Conservation (phyloP, 306 rosid genomes). For the Hippophae gyantsensis region DNA sequence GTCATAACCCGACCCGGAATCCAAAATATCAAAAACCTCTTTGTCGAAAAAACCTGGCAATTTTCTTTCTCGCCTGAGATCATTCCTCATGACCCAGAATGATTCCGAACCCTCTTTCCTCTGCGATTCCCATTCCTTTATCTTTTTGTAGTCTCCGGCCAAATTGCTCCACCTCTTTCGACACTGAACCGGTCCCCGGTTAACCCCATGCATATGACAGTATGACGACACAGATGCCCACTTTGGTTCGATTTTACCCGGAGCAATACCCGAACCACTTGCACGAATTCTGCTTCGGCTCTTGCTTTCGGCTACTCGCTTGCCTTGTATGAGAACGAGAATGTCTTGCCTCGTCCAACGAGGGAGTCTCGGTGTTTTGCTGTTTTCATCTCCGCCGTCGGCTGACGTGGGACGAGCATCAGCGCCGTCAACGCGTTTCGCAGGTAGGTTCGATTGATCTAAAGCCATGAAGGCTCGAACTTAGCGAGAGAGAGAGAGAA, state of each 20-base stretch:
- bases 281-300: conserved; percentile 42
- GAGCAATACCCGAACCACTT: conserved; percentile 41
- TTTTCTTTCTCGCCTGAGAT: conserved; percentile 79
- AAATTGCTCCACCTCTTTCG: conserved; percentile 97
- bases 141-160: conserved; percentile 94
- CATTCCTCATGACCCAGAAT: conserved; percentile 95
- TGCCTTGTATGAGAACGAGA: conserved; percentile 80
- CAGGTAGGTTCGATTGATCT: conserved; percentile 13
- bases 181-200: conserved; percentile 96
- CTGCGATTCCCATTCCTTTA: conserved; percentile 86
- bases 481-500: neutral
- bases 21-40: conserved; percentile 85
- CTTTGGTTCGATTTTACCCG: conserved; percentile 70
- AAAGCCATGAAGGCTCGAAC: conserved; percentile 41
- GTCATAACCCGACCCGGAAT: conserved; percentile 39
- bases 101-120: conserved; percentile 72
- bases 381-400: conserved; percentile 56
- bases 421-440: conserved; percentile 33
- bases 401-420: conserved; percentile 30
- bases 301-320: conserved; percentile 68
- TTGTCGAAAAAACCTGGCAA: conserved; percentile 80
- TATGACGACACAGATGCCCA: conserved; percentile 84
- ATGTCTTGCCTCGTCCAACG: conserved; percentile 98
- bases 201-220: conserved; percentile 82
- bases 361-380: conserved; percentile 70